Evolutionary conservation across 176 grass and related monocot species (phyloP).

Genomic region (Areca catechu): DNA sequence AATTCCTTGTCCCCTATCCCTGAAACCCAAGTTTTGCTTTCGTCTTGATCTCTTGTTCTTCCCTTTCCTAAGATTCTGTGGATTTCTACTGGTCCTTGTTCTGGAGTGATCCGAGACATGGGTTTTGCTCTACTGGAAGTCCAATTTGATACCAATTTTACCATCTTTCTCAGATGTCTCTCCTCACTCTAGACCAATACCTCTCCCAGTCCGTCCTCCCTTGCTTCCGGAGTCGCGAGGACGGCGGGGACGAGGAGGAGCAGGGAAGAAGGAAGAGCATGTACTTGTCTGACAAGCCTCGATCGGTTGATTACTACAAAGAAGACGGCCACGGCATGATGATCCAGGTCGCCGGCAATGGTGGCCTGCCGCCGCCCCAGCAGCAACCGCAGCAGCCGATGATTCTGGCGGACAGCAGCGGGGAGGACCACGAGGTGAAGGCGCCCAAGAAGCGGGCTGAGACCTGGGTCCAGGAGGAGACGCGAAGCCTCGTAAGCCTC

Average conservation of each 20-base stretch:
- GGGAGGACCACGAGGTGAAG: constrained; percentile 54
- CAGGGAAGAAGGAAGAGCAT: constrained; percentile 3
- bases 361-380: constrained; percentile 29
- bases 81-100: background rate
- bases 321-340: constrained; percentile 8
- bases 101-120: background rate
- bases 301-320: constrained; percentile 9
- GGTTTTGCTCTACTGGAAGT: constrained; percentile 4
- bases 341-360: background rate
- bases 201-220: constrained; percentile 11
- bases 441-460: constrained; percentile 92
- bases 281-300: constrained; percentile 22
- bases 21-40: background rate
- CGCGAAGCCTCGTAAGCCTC: constrained; percentile 64
- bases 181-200: constrained; percentile 39
- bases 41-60: background rate
- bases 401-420: constrained; percentile 47
- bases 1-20: background rate
- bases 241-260: constrained; percentile 3
- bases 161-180: constrained; percentile 15
- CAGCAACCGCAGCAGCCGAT: constrained; percentile 37
- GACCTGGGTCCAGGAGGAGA: constrained; percentile 95
- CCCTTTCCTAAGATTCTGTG: too few species aligned
- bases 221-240: constrained; percentile 1
- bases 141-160: background rate